Evolutionary conservation across 345 rosid genomes (phyloP).

Genomic region (Lumnitzera racemosa): DNA sequence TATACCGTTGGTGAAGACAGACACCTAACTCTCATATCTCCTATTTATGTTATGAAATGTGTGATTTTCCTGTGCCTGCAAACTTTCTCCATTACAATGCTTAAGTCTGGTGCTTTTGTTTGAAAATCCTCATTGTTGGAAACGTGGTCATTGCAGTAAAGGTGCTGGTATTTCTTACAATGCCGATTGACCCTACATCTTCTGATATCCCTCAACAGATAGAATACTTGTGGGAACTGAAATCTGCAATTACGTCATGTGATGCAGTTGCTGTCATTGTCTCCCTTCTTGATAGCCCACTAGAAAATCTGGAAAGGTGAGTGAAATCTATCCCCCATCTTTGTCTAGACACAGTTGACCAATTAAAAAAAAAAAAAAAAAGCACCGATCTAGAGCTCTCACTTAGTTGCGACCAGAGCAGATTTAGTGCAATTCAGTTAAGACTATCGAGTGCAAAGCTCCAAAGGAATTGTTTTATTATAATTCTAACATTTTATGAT

Average conservation of each 20-base stretch:
- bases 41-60: background rate
- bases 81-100: too few relatives aligned
- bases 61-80: background rate
- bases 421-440: too few relatives aligned
- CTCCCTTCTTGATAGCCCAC: slow-evolving; percentile 71
- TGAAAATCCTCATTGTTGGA: background rate
- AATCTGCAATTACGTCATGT: slow-evolving; percentile 63
- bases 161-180: slow-evolving; percentile 81
- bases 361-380: background rate
- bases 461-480: too few relatives aligned
- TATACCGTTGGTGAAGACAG: background rate
- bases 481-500: too few relatives aligned
- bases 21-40: background rate
- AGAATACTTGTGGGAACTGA: slow-evolving; percentile 78
- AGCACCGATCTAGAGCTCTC: background rate
- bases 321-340: background rate
- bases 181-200: slow-evolving; percentile 83
- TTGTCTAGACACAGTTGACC: background rate
- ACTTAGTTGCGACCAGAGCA: too few relatives aligned
- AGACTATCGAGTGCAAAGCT: too few relatives aligned
- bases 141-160: slow-evolving; percentile 47
- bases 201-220: slow-evolving; percentile 62
- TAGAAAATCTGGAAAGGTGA: slow-evolving; percentile 74
- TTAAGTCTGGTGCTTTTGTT: background rate
- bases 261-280: slow-evolving; percentile 60